Evolutionary conservation across 352 stramenopile genomes (phyloP).

Genomic region (Albugo candida): DNA sequence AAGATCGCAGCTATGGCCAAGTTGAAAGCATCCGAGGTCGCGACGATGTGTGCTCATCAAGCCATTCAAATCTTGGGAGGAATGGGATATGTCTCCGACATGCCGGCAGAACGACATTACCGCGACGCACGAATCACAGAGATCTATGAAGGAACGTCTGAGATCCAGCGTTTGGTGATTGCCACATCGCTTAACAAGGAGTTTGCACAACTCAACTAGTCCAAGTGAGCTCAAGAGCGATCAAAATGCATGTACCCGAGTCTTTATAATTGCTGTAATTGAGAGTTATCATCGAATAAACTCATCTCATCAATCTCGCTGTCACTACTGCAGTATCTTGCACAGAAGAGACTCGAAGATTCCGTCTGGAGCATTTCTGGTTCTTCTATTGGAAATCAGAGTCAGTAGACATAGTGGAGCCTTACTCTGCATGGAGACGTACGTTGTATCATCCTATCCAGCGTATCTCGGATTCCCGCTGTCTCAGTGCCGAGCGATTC

Average conservation of each 20-base stretch:
- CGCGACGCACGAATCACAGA: slow-evolving; percentile 92
- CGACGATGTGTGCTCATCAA: slow-evolving; percentile 91
- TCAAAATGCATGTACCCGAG: too few species aligned
- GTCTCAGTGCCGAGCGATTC: slow-evolving; percentile 1
- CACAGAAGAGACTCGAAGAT: slow-evolving; percentile 1
- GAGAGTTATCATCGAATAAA: slow-evolving; percentile 21
- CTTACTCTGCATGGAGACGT: slow-evolving; percentile 4
- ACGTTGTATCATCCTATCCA: slow-evolving; percentile 5
- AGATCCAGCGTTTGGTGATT: slow-evolving; percentile 96
- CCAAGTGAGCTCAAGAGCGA: too few species aligned
- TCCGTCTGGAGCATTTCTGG: not conserved
- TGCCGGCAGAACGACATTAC: slow-evolving; percentile 95
- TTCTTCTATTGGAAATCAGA: slow-evolving; percentile 1
- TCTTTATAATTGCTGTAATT: slow-evolving; percentile 4
- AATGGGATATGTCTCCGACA: slow-evolving; percentile 94
- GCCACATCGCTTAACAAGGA: slow-evolving; percentile 91
- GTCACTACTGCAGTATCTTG: slow-evolving; percentile 1
- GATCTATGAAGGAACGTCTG: slow-evolving; percentile 95
- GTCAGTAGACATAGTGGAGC: too few species aligned
- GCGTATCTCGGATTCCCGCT: slow-evolving; percentile 7
- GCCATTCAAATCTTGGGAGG: slow-evolving; percentile 90
- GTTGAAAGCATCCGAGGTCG: slow-evolving; percentile 87
- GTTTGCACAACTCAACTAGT: slow-evolving; percentile 40
- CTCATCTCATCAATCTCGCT: slow-evolving; percentile 13
- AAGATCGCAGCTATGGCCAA: slow-evolving; percentile 94